A percentile compares a stretch with the other conserved stretches of the same genome.
Conservation (phyloP, 768 basidiomycete genomes). For the Phylloporus sp. region DNA sequence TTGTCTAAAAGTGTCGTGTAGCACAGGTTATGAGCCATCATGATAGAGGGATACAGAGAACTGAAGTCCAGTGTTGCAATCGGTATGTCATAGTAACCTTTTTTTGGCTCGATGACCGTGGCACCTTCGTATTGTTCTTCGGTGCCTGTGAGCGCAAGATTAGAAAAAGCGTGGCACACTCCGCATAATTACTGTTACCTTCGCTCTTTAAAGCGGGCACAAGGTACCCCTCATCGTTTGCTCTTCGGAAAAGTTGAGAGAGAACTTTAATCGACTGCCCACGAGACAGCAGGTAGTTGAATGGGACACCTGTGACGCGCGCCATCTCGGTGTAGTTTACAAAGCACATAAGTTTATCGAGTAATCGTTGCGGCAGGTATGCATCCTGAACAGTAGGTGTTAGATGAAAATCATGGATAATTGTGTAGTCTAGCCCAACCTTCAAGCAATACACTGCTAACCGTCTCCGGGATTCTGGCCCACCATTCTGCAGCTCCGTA, state of each 20-base stretch:
- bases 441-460: conserved; percentile 98
- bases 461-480: conserved; percentile 85
- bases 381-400: conserved; percentile 64
- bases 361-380: conserved; percentile 90
- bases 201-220: conserved; percentile 84
- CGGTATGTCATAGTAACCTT: conserved; percentile 93
- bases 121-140: conserved; percentile 99
- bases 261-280: conserved; percentile 99
- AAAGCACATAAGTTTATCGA: conserved; percentile 99
- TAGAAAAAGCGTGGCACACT: not conserved
- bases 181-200: conserved; percentile 42
- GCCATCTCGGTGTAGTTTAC: conserved; percentile 99
- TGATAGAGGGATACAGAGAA: conserved; percentile 97
- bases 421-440: conserved; percentile 37
- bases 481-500: conserved; percentile 96
- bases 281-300: conserved; percentile 89
- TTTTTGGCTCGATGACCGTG: conserved; percentile 95
- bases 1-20: conserved; percentile 95
- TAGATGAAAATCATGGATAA: not conserved
- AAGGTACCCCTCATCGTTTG: conserved; percentile 87
- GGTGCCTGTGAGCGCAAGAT: conserved; percentile 45
- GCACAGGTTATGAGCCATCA: conserved; percentile 99
- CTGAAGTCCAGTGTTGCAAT: conserved; percentile 99
- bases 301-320: conserved; percentile 99
- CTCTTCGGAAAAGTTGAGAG: conserved; percentile 91